A percentile compares a stretch with the other conserved stretches of the same genome.
Conservation (phyloP, 2,329 filamentous ascomycete genomes). For the Coniochaeta pulveracea region DNA sequence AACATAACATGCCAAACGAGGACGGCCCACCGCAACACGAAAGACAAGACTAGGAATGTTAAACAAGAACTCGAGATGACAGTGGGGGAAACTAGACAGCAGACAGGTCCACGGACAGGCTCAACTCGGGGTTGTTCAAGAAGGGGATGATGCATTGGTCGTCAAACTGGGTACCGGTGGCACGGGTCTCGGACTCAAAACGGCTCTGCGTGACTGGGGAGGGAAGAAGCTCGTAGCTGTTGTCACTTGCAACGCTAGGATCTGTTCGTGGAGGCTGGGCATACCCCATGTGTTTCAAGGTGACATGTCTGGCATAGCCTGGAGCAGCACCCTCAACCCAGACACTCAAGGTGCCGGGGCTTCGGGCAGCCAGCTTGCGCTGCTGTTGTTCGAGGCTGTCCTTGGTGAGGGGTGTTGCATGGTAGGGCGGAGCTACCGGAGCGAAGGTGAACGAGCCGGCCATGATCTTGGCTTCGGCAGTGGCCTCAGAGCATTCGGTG, state of each 20-base stretch:
- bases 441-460: conserved; percentile 7
- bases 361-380: conserved; percentile 4
- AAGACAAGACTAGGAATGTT: neutral
- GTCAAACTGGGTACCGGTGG: conserved; percentile 7
- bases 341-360: conserved; percentile 4
- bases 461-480: conserved; percentile 9
- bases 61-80: neutral
- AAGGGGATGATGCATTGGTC: neutral
- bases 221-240: neutral
- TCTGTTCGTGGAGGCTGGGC: conserved; percentile 4
- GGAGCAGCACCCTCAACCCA: conserved; percentile 9
- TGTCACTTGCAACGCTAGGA: conserved; percentile 7
- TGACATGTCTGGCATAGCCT: conserved; percentile 1
- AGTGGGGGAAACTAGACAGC: neutral
- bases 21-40: neutral
- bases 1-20: neutral
- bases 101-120: neutral
- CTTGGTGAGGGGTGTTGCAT: conserved; percentile 5
- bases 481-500: conserved; percentile 6
- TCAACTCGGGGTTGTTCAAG: neutral
- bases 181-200: conserved; percentile 4
- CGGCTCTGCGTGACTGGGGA: neutral
- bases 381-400: conserved; percentile 6
- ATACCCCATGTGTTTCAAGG: conserved; percentile 1
- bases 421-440: neutral